Conservation (phyloP, 164 flowering plant genomes). For the Brasenia schreberi region DNA sequence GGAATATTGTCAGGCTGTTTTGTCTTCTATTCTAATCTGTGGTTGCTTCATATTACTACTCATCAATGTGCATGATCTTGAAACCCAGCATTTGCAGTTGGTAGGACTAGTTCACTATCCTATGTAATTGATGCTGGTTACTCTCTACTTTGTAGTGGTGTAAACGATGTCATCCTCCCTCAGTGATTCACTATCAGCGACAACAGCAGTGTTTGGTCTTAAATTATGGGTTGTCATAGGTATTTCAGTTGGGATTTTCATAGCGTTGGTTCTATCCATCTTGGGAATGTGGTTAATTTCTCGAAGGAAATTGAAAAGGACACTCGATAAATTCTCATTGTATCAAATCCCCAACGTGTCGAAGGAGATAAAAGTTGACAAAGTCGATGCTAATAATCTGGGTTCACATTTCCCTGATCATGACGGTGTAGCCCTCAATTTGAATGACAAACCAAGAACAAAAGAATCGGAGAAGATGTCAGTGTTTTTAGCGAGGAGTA, state of each 20-base stretch:
- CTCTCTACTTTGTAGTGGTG: background rate
- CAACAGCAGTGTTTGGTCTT: slow-evolving; percentile 1
- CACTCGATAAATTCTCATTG: slow-evolving; percentile 24
- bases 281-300: slow-evolving; percentile 8
- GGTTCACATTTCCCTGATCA: slow-evolving; percentile 26
- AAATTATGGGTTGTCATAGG: slow-evolving; percentile 6
- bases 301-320: slow-evolving; percentile 44
- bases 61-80: too few species aligned
- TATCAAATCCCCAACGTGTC: slow-evolving; percentile 62
- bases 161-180: slow-evolving; percentile 45
- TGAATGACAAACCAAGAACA: slow-evolving; percentile 1
- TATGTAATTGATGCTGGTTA: background rate
- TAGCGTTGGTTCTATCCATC: slow-evolving; percentile 1
- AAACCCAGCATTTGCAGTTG: too few species aligned
- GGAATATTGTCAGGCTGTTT: too few species aligned
- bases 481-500: slow-evolving; percentile 3
- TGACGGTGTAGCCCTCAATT: slow-evolving; percentile 20
- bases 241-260: slow-evolving; percentile 4
- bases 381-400: slow-evolving; percentile 17
- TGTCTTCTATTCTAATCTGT: too few species aligned
- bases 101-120: background rate
- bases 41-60: too few species aligned
- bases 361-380: slow-evolving; percentile 71
- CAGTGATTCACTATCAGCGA: slow-evolving; percentile 34
- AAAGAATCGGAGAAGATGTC: slow-evolving; percentile 7